Base-by-base conservation (phyloP, 2,329 filamentous ascomycete genomes). In the Aspergillus pseudoviridinutans region DNA sequence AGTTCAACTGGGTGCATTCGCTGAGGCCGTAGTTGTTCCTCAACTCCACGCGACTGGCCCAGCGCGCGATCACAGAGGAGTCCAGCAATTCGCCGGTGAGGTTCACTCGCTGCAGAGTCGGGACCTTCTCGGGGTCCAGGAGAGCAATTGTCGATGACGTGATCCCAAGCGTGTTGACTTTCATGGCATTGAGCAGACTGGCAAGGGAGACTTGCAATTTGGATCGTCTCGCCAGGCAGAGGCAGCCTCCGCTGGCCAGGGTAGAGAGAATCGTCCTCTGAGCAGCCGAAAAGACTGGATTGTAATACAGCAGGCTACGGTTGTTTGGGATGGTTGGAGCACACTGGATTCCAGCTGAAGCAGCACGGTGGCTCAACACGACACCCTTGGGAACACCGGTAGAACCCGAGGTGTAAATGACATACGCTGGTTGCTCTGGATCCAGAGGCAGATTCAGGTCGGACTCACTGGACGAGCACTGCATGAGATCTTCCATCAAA, bases 1-100 rank as follows among this genome's bases (percentile, higher is more conserved):
- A 58, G 53, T 61, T 63, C 32, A 63, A 20, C 17, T 61, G 59
- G 25, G 63, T 53, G 28, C 58, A 61, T 54, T 65, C 63, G 38
- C 61, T 64, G 22, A 63, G 58, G 28, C 63, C 63, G 32, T 59
- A 65, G 4, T 56, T 57, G 51, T 61, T 61, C 9, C 51, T 54
- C 3, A 64, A 53, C 27, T 61, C 51, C n/a, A 59, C 57, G 14
- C 51, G 38, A 20, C 55, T 27, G 12, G 56, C 55, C 59, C 57
- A 63, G 8, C 27, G 47, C 24, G 49, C 35, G 27, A 60, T 54
- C 32, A 60, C n/a, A n/a, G 49, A 53, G 9, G 41, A 55, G 17
- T 50, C 42, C 14, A 58, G 41, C 14, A 38, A 46, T 38, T 63
- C 61, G 17, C 61, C 61, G 8, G 53, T 57, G 14, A 61, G 44